These are phyloP conservation scores for Colletotrichum sublineola DNA, from an alignment of 2,329 filamentous ascomycete species.

Conservation along the genomic window DNA sequence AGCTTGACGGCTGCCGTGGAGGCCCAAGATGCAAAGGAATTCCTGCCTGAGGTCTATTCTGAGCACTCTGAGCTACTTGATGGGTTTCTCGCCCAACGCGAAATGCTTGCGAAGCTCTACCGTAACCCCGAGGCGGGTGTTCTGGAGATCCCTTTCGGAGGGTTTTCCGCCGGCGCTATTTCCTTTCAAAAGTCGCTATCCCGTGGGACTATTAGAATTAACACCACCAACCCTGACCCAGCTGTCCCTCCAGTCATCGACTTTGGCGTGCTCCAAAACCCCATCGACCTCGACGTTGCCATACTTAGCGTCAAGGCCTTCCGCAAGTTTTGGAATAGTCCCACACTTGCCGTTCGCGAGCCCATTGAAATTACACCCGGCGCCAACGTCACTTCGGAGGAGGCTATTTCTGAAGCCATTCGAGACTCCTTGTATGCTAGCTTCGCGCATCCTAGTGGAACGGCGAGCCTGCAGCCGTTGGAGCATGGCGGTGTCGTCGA, in stretches of 20 bases:
- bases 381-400: conserved; percentile 21
- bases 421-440: conserved; percentile 9
- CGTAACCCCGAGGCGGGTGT: conserved; percentile 46
- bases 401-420: conserved; percentile 18
- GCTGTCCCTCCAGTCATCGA: conserved; percentile 53
- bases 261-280: conserved; percentile 55
- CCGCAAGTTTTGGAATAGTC: conserved; percentile 46
- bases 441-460: conserved; percentile 59
- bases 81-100: conserved; percentile 55
- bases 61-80: conserved; percentile 51
- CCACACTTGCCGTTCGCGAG: conserved; percentile 9
- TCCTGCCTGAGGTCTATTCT: conserved; percentile 49
- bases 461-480: conserved; percentile 61
- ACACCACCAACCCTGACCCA: conserved; percentile 49
- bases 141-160: conserved; percentile 51
- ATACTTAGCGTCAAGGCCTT: conserved; percentile 51
- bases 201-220: conserved; percentile 56
- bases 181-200: conserved; percentile 55
- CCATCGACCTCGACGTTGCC: conserved; percentile 52
- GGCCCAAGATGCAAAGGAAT: conserved; percentile 50
- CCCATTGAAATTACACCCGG: conserved; percentile 32
- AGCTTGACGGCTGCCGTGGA: conserved; percentile 48
- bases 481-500: conserved; percentile 54
- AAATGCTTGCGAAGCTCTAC: conserved; percentile 48
- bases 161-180: conserved; percentile 47